These are phyloP conservation scores for Cerioporus squamosus DNA, from an alignment of 1,284 basidiomycete genomes.

Conservation along the genomic window DNA sequence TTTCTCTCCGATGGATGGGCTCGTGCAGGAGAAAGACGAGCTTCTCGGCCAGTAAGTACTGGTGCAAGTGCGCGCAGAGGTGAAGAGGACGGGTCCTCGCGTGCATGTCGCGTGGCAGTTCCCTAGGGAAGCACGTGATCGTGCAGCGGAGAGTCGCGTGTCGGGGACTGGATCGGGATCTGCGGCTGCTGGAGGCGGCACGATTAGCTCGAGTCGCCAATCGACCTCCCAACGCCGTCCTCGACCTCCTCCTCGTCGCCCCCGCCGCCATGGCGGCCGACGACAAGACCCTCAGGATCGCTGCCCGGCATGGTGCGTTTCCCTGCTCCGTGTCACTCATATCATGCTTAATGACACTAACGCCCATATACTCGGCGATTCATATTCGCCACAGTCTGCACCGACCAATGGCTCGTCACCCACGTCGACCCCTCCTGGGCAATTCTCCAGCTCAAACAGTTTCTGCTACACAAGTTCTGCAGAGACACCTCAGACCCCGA, in stretches of 20 bases:
- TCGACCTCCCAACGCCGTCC: too few relatives aligned
- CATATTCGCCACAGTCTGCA: conserved; percentile 50
- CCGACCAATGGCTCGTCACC: conserved; percentile 75
- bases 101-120: too few relatives aligned
- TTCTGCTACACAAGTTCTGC: conserved; percentile 59
- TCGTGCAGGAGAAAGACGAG: too few relatives aligned
- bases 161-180: too few relatives aligned
- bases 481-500: conserved; percentile 30
- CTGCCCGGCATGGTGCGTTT: conserved; percentile 57
- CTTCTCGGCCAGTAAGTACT: too few relatives aligned
- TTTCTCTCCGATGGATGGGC: too few relatives aligned
- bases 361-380: conserved; percentile 3
- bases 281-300: conserved; percentile 37
- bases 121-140: too few relatives aligned
- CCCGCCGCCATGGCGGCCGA: conserved; percentile 4
- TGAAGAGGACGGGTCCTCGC: too few relatives aligned
- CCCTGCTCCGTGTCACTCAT: background rate
- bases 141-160: too few relatives aligned
- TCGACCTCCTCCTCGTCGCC: background rate
- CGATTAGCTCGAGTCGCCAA: too few relatives aligned
- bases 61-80: too few relatives aligned
- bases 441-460: conserved; percentile 62
- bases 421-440: conserved; percentile 62
- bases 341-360: background rate
- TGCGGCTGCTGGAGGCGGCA: too few relatives aligned